Conservation (phyloP, 2,329 filamentous ascomycete species). For the Colletotrichum liriopes region DNA sequence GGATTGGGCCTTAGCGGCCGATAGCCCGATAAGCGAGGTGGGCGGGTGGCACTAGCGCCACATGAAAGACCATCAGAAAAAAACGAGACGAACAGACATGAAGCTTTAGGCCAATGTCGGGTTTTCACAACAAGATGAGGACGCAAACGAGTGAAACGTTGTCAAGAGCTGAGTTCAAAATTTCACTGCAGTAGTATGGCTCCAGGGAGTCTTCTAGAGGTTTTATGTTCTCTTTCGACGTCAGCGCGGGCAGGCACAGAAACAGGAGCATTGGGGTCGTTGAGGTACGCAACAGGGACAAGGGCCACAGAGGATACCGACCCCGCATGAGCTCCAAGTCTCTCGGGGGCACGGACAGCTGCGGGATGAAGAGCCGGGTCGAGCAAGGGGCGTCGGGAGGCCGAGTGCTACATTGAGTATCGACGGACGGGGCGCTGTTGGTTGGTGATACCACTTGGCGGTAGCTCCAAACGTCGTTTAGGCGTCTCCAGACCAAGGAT, state of each 20-base stretch:
- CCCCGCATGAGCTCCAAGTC: constrained; percentile 40
- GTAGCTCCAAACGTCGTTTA: neutral
- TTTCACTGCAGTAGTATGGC: neutral
- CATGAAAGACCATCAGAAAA: constrained; percentile 3
- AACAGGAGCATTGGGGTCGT: constrained; percentile 1
- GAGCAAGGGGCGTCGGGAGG: constrained; percentile 32
- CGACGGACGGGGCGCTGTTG: neutral
- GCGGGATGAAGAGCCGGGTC: constrained; percentile 35
- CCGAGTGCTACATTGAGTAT: constrained; percentile 32
- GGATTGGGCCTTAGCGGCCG: constrained; percentile 31
- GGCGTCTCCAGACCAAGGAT: neutral
- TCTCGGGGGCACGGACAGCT: constrained; percentile 35
- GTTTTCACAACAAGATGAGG: neutral
- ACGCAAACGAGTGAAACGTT: neutral
- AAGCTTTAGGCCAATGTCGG: constrained; percentile 8
- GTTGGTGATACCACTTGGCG: neutral
- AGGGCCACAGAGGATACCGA: constrained; percentile 28
- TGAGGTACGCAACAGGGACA: constrained; percentile 30
- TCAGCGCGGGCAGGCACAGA: constrained; percentile 9
- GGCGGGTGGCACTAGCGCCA: constrained; percentile 28
- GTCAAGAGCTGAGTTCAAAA: too few species aligned
- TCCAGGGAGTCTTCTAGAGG: neutral
- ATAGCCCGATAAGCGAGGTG: constrained; percentile 39
- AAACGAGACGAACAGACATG: constrained; percentile 26
- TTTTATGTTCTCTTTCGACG: neutral